Evolutionary conservation across 2,329 filamentous ascomycete species (phyloP).

Genomic region (Botrytis tulipae): DNA sequence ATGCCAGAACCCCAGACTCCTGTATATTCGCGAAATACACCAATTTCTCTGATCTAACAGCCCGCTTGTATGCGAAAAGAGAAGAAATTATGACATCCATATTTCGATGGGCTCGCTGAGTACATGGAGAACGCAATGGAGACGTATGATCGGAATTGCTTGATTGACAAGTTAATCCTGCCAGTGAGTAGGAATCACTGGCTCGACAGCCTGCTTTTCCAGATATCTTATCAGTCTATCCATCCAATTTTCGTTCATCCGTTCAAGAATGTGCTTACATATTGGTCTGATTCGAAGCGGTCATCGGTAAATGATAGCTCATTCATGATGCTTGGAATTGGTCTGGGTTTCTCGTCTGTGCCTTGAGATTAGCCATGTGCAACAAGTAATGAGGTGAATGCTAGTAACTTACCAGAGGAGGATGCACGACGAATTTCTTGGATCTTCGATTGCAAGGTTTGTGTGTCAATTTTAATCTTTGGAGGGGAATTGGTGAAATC

Average conservation of each 20-base stretch:
- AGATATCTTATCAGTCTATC: neutral
- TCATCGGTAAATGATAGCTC: neutral
- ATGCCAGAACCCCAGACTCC: neutral
- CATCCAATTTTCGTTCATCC: neutral
- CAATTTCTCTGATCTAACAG: neutral
- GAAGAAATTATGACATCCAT: neutral
- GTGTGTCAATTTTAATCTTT: neutral
- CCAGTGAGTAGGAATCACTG: constrained; percentile 12
- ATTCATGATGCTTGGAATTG: constrained; percentile 10
- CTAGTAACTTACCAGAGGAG: neutral
- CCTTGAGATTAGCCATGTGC: neutral
- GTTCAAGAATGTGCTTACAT: neutral
- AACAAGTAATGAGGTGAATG: neutral
- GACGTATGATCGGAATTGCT: neutral
- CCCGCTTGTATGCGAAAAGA: neutral
- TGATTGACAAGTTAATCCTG: neutral
- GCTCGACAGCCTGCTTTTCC: neutral
- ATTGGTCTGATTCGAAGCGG: neutral
- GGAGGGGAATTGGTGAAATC: neutral
- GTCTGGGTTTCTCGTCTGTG: neutral
- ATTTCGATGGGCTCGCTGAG: neutral
- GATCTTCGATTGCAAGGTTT: neutral
- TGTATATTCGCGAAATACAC: neutral
- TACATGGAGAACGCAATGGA: neutral
- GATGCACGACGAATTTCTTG: neutral